Evolutionary conservation across 805 yeast genomes (phyloP).

Genomic region (Cyberlindnera maclurae): DNA sequence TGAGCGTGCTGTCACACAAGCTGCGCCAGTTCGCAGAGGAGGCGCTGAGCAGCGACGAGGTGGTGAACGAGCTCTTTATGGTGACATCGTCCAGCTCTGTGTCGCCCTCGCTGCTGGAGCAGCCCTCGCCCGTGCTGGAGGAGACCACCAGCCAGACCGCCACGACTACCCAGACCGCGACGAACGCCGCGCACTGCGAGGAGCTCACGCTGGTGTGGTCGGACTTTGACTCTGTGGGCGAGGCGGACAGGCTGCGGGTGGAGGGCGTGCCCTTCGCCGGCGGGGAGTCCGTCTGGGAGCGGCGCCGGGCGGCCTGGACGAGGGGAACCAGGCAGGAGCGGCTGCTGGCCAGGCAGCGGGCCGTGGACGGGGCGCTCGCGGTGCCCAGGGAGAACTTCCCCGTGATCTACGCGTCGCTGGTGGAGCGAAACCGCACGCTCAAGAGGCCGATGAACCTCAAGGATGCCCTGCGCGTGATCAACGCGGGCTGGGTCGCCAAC

Average conservation of each 20-base stretch:
- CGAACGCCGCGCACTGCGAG: constrained; percentile 5
- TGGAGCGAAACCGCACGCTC: constrained; percentile 61
- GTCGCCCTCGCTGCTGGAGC: constrained; percentile 23
- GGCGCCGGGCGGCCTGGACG: constrained; percentile 64
- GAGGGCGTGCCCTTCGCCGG: constrained; percentile 33
- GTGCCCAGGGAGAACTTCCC: constrained; percentile 46
- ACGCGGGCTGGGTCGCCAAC: constrained; percentile 79
- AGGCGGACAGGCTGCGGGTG: constrained; percentile 13
- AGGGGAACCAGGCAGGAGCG: constrained; percentile 26
- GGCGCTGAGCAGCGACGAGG: constrained; percentile 41
- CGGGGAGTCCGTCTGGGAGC: constrained; percentile 64
- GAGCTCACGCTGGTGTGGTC: constrained; percentile 7
- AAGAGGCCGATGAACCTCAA: constrained; percentile 64
- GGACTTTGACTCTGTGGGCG: constrained; percentile 27
- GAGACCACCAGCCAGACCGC: constrained; percentile 2
- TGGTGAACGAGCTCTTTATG: constrained; percentile 43
- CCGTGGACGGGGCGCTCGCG: constrained; percentile 21
- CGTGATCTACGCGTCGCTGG: constrained; percentile 60
- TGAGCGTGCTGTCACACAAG: constrained; percentile 29
- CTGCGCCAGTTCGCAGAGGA: constrained; percentile 42
- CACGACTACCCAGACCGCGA: not conserved
- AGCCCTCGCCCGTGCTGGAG: not conserved
- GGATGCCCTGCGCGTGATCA: constrained; percentile 64
- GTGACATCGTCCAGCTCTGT: constrained; percentile 28
- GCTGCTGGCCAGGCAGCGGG: constrained; percentile 12